phyloP scores from a whole-genome alignment of 257 asterid genomes.

The Solanum piurae region DNA sequence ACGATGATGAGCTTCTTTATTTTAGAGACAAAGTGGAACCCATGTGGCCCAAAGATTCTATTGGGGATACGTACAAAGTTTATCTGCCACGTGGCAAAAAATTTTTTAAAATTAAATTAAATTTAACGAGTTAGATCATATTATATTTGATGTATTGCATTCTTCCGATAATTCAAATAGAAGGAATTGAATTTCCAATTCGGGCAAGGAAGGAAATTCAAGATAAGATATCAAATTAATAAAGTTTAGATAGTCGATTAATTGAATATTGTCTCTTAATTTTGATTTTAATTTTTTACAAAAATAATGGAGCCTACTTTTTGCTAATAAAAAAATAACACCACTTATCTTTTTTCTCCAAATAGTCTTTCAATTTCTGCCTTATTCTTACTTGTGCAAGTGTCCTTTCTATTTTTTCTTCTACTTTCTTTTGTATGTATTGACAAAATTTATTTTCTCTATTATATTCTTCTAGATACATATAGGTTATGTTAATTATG shows the following conservation, averaged over 20 bases:
- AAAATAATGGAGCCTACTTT: neutral
- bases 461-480: neutral
- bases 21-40: neutral
- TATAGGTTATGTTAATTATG: neutral
- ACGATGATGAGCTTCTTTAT: no score
- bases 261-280: neutral
- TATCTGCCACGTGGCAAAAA: neutral
- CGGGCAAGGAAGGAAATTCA: neutral
- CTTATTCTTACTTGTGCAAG: neutral
- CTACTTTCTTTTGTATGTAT: neutral
- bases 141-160: neutral
- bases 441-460: neutral
- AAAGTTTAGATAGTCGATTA: neutral
- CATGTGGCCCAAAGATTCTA: neutral
- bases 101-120: neutral
- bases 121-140: rapidly evolving
- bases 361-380: neutral
- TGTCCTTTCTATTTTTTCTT: neutral
- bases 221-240: neutral
- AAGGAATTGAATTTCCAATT: neutral
- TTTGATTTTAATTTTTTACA: neutral
- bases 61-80: neutral
- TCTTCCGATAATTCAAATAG: neutral
- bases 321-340: neutral
- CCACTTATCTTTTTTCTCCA: neutral